A percentile compares a stretch with the other conserved stretches of the same genome.
These are phyloP conservation scores for Venturia oleaginea DNA, from an alignment of 2,329 filamentous ascomycete genomes.

Conservation along the genomic window DNA sequence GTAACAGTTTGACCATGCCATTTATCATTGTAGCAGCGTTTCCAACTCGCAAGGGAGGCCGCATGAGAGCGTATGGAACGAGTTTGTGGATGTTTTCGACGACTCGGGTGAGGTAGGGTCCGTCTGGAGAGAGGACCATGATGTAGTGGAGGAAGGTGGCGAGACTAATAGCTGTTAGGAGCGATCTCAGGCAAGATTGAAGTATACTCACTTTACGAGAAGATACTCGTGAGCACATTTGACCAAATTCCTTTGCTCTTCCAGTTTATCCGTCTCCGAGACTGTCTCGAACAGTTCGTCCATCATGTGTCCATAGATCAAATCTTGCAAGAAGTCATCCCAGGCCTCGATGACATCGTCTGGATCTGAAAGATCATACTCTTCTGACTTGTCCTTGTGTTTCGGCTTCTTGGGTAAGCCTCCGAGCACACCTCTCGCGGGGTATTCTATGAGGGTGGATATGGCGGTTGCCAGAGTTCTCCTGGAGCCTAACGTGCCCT, in stretches of 20 bases:
- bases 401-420: constrained; percentile 39
- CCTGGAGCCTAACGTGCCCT: constrained; percentile 62
- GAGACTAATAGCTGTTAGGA: constrained; percentile 38
- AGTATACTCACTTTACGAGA: constrained; percentile 55
- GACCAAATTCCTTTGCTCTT: constrained; percentile 53
- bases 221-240: constrained; percentile 58
- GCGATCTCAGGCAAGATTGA: not conserved
- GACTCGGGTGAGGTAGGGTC: constrained; percentile 62
- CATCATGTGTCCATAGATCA: constrained; percentile 60
- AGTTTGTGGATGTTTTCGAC: constrained; percentile 61
- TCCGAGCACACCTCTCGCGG: constrained; percentile 56
- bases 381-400: constrained; percentile 15
- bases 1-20: constrained; percentile 60
- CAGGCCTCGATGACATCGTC: constrained; percentile 55
- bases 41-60: constrained; percentile 64
- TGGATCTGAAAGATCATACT: constrained; percentile 51
- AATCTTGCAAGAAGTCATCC: constrained; percentile 55
- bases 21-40: constrained; percentile 78
- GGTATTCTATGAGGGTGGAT: constrained; percentile 59
- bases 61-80: constrained; percentile 61
- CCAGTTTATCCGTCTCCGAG: constrained; percentile 51
- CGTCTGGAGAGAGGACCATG: constrained; percentile 64
- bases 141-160: constrained; percentile 67
- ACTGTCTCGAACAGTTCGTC: constrained; percentile 56
- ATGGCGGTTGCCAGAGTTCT: constrained; percentile 67